Evolutionary conservation across 2,329 filamentous ascomycete species (phyloP).

Genomic region (Neopestalotiopsis sp.): DNA sequence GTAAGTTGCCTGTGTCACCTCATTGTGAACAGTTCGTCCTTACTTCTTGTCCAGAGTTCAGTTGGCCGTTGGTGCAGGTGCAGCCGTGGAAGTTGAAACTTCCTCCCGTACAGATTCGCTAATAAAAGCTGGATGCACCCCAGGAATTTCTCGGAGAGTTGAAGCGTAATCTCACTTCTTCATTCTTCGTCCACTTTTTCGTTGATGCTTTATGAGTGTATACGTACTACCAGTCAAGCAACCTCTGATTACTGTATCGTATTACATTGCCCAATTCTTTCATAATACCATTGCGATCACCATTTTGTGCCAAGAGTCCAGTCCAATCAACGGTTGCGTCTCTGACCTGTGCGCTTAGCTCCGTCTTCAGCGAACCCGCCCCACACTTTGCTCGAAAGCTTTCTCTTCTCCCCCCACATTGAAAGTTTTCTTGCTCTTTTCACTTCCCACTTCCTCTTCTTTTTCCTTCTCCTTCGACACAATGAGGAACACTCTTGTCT

Average conservation of each 20-base stretch:
- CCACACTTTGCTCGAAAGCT: constrained; percentile 25
- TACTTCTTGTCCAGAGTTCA: background rate
- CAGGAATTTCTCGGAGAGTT: no score
- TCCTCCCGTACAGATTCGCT: no score
- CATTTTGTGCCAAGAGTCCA: constrained; percentile 15
- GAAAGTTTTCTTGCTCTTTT: constrained; percentile 29
- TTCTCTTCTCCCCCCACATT: constrained; percentile 23
- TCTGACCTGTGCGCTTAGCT: constrained; percentile 16
- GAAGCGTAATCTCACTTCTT: no score
- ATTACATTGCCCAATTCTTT: background rate
- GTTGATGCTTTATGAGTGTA: no score
- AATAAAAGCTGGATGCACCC: no score
- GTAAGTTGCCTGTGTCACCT: background rate
- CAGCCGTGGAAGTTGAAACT: no score
- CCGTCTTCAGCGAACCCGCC: constrained; percentile 16
- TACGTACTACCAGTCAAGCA: no score
- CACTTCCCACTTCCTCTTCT: constrained; percentile 27
- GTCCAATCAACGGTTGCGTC: constrained; percentile 16
- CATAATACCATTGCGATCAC: constrained; percentile 17
- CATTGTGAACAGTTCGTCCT: background rate
- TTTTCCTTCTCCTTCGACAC: constrained; percentile 30
- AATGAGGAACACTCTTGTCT: constrained; percentile 72
- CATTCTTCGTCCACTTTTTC: no score
- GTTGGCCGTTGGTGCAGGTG: background rate
- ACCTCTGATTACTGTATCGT: no score